Evolutionary conservation across 768 basidiomycete genomes (phyloP).

Genomic region (Polyporus arcularius): DNA sequence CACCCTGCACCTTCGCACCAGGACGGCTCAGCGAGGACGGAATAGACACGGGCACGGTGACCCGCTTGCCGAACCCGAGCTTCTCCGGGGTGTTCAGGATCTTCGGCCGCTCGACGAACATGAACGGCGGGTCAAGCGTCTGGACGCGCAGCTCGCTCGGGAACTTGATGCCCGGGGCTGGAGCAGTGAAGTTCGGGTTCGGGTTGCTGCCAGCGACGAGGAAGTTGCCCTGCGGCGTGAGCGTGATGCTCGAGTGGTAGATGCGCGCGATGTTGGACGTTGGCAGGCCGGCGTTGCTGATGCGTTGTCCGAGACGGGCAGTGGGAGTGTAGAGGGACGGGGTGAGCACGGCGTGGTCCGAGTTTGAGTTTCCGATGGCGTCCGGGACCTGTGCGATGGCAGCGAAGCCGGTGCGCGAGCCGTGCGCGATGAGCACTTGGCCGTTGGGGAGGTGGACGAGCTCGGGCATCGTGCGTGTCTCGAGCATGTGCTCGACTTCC

Average conservation of each 20-base stretch:
- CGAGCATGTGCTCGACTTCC: conserved; percentile 75
- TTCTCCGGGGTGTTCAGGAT: conserved; percentile 37
- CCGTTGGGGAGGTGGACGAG: conserved; percentile 82
- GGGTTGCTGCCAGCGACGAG: conserved; percentile 87
- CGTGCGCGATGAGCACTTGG: conserved; percentile 75
- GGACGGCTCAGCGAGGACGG: conserved; percentile 37
- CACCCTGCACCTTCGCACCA: conserved; percentile 48
- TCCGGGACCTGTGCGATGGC: conserved; percentile 72
- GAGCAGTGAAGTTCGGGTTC: conserved; percentile 69
- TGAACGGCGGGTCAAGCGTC: conserved; percentile 83
- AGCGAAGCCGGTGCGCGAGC: conserved; percentile 69
- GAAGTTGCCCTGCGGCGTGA: conserved; percentile 69
- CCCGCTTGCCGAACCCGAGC: conserved; percentile 48
- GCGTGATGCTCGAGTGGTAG: conserved; percentile 80
- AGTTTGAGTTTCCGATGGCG: conserved; percentile 76
- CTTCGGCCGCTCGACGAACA: conserved; percentile 58
- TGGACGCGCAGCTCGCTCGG: conserved; percentile 90
- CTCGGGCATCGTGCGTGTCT: conserved; percentile 75
- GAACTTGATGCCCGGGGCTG: conserved; percentile 48
- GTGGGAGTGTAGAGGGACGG: conserved; percentile 68
- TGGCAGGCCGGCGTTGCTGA: conserved; percentile 57
- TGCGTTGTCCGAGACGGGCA: conserved; percentile 55
- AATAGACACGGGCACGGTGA: conserved; percentile 47
- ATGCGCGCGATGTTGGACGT: conserved; percentile 68
- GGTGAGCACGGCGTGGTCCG: conserved; percentile 66